Evolutionary conservation across 1,284 basidiomycete genomes (phyloP).

Genomic region (Austroboletus novae-zelandiae): DNA sequence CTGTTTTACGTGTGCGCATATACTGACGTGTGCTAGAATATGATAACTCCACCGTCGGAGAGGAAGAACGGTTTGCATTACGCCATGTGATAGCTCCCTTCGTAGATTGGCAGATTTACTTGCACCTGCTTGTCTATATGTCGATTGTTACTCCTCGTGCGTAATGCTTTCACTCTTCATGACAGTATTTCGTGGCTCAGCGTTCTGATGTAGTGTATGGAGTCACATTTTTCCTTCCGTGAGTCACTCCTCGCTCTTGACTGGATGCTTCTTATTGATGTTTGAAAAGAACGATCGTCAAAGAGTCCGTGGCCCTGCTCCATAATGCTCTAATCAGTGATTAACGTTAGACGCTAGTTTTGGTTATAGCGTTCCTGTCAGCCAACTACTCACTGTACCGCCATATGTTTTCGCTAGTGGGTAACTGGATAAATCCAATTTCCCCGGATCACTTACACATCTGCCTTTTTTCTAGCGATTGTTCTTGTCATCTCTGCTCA

Average conservation of each 20-base stretch:
- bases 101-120: constrained; percentile 59
- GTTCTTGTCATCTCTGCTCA: constrained; percentile 51
- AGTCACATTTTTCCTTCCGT: constrained; percentile 67
- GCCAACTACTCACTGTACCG: constrained; percentile 68
- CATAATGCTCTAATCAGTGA: not conserved
- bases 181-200: not conserved
- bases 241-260: constrained; percentile 23
- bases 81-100: constrained; percentile 55
- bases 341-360: constrained; percentile 39
- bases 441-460: not conserved
- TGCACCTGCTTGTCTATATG: constrained; percentile 48
- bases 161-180: constrained; percentile 22
- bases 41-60: constrained; percentile 63
- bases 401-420: constrained; percentile 65
- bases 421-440: constrained; percentile 15
- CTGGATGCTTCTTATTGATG: not conserved
- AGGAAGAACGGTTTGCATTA: constrained; percentile 57
- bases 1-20: not conserved
- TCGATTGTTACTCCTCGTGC: constrained; percentile 57
- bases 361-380: constrained; percentile 53
- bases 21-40: constrained; percentile 32
- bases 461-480: constrained; percentile 42
- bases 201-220: constrained; percentile 43
- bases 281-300: constrained; percentile 56
- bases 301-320: constrained; percentile 36